Evolutionary conservation across 345 rosid species (phyloP).

Genomic region (Carallia pectinifolia): DNA sequence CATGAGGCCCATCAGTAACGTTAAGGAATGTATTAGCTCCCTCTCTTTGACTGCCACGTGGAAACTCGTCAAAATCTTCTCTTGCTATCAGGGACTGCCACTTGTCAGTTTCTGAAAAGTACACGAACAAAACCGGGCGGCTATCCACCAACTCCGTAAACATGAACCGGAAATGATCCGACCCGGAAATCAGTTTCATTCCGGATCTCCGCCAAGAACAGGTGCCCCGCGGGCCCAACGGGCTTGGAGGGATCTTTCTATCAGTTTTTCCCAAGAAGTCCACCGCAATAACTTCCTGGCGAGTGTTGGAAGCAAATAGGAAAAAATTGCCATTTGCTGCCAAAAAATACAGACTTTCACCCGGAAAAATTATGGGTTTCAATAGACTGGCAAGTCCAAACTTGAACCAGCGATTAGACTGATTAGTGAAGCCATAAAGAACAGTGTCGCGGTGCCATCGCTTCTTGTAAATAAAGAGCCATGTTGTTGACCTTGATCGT

Average conservation of each 20-base stretch:
- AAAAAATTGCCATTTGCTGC: conserved; percentile 55
- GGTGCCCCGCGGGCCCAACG: conserved; percentile 78
- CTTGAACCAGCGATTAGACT: conserved; percentile 57
- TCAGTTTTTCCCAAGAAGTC: conserved; percentile 43
- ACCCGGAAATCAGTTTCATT: conserved; percentile 50
- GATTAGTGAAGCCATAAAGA: conserved; percentile 53
- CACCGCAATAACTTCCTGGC: conserved; percentile 52
- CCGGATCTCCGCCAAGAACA: conserved; percentile 79
- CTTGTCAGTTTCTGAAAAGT: conserved; percentile 41
- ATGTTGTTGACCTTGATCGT: conserved; percentile 43
- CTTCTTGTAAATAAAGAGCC: conserved; percentile 73
- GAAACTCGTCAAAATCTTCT: not conserved
- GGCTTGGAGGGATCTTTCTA: conserved; percentile 55
- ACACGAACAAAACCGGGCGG: conserved; percentile 48
- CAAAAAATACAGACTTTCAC: conserved; percentile 56
- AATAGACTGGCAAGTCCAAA: conserved; percentile 44
- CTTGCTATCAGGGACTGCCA: conserved; percentile 49
- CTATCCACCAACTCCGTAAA: conserved; percentile 59
- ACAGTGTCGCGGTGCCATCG: conserved; percentile 61
- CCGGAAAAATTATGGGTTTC: conserved; percentile 35
- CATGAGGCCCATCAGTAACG: conserved; percentile 42
- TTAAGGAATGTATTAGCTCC: conserved; percentile 40
- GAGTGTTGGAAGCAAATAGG: conserved; percentile 58
- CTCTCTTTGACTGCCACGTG: not conserved
- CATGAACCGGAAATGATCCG: conserved; percentile 55